phyloP scores from a whole-genome alignment of 495 filamentous ascomycete species.

The Talaromyces trachyspermus region DNA sequence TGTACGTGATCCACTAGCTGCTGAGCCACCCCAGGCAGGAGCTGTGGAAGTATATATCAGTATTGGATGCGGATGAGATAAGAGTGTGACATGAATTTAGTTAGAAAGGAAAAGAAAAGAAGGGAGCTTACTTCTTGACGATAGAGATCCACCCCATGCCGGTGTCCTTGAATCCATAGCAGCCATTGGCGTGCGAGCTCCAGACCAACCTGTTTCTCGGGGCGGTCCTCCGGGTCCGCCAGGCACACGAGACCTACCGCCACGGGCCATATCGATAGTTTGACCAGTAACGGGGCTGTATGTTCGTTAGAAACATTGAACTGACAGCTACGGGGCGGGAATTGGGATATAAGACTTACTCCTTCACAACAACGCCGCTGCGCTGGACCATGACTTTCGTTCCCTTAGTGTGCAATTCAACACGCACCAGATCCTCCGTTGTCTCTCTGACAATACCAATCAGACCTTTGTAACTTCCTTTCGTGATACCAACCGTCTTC shows the following conservation, averaged over 20 bases:
- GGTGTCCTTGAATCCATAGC: conserved; percentile 58
- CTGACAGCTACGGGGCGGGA: neutral
- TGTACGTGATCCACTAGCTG: conserved; percentile 53
- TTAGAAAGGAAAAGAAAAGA: neutral
- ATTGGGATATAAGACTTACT: conserved; percentile 40
- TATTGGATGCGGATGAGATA: too few species aligned
- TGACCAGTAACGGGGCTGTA: conserved; percentile 58
- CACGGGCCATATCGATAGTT: conserved; percentile 58
- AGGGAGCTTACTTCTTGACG: conserved; percentile 47
- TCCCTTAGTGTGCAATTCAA: conserved; percentile 87
- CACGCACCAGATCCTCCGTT: conserved; percentile 71
- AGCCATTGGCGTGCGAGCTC: conserved; percentile 63
- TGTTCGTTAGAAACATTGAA: conserved; percentile 15
- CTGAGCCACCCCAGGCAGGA: conserved; percentile 52
- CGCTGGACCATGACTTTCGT: conserved; percentile 79
- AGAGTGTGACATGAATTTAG: too few species aligned
- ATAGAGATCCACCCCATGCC: conserved; percentile 51
- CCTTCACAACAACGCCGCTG: conserved; percentile 69
- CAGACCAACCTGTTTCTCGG: conserved; percentile 35
- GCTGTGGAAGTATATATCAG: conserved; percentile 29
- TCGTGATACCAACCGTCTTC: conserved; percentile 79
- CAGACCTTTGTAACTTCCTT: conserved; percentile 83
- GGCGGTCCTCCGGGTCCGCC: conserved; percentile 35
- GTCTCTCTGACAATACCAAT: conserved; percentile 94
- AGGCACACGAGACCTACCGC: conserved; percentile 48